Conservation (phyloP, 345 rosid genomes). For the Populus ilicifolia region DNA sequence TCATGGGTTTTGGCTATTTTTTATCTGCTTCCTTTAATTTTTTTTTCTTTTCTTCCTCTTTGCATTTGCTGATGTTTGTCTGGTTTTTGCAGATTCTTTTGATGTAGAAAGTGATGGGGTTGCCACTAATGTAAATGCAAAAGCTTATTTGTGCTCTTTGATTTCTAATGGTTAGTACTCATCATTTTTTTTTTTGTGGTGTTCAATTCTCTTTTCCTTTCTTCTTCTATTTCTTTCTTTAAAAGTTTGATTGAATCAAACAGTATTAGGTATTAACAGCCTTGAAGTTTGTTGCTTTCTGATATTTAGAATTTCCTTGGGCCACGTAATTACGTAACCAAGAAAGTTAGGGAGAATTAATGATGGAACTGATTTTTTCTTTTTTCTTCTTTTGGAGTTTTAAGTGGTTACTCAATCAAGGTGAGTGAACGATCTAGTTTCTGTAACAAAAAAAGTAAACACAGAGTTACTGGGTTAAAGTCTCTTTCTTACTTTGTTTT, state of each 20-base stretch:
- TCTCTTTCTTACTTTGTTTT: not conserved
- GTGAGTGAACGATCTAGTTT: not conserved
- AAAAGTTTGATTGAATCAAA: not conserved
- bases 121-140: conserved; percentile 23
- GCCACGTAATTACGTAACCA: not conserved
- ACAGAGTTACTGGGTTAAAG: not conserved
- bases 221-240: not conserved
- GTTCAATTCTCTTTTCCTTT: not conserved
- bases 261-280: not conserved
- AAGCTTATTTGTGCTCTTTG: conserved; percentile 46
- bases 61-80: not conserved
- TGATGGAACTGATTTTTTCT: not conserved
- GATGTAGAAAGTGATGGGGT: conserved; percentile 36
- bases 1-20: not conserved
- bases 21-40: not conserved
- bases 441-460: not conserved
- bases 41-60: not conserved
- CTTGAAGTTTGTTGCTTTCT: not conserved
- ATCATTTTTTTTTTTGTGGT: not conserved
- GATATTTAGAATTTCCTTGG: not conserved
- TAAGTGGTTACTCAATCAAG: not conserved
- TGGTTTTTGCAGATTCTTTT: conserved; percentile 51
- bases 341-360: not conserved
- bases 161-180: conserved; percentile 51
- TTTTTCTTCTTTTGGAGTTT: too few species aligned